Percentiles rank a stretch among this genome's conserved stretches.
Evolutionary conservation across 78 protist species (phyloP).

Genomic region (Dictyostelium brefeldianum): DNA sequence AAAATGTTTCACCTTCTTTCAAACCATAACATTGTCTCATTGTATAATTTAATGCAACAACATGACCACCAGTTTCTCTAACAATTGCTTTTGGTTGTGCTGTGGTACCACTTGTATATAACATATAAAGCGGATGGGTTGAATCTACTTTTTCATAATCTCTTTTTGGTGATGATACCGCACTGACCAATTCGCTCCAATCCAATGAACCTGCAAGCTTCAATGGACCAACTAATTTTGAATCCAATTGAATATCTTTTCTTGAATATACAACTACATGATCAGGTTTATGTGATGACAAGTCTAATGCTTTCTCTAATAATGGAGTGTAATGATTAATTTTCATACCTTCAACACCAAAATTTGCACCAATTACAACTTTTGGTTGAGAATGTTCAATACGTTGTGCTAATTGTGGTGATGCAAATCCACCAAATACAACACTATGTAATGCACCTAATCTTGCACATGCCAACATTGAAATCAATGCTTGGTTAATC

Average conservation of each 20-base stretch:
- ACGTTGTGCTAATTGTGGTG: constrained; percentile 84
- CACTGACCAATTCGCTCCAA: constrained; percentile 20
- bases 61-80: constrained; percentile 74
- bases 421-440: constrained; percentile 92
- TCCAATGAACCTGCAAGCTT: constrained; percentile 24
- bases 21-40: constrained; percentile 71
- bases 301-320: constrained; percentile 48
- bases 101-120: constrained; percentile 96
- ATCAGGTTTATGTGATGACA: constrained; percentile 46
- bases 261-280: constrained; percentile 16
- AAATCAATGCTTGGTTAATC: constrained; percentile 75
- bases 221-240: background rate
- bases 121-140: constrained; percentile 90
- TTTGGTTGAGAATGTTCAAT: constrained; percentile 85
- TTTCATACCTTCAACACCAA: constrained; percentile 65
- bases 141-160: constrained; percentile 79
- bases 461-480: constrained; percentile 97
- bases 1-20: constrained; percentile 73
- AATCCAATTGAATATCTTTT: background rate
- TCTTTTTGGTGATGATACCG: background rate
- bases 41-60: constrained; percentile 56
- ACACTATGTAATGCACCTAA: constrained; percentile 95
- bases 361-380: constrained; percentile 71
- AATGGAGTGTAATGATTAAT: constrained; percentile 43
- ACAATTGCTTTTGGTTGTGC: constrained; percentile 83